Percentiles rank a stretch among this genome's conserved stretches.
These are phyloP conservation scores for Anastatica hierochuntica DNA, from an alignment of 345 rosid species.

Conservation along the genomic window DNA sequence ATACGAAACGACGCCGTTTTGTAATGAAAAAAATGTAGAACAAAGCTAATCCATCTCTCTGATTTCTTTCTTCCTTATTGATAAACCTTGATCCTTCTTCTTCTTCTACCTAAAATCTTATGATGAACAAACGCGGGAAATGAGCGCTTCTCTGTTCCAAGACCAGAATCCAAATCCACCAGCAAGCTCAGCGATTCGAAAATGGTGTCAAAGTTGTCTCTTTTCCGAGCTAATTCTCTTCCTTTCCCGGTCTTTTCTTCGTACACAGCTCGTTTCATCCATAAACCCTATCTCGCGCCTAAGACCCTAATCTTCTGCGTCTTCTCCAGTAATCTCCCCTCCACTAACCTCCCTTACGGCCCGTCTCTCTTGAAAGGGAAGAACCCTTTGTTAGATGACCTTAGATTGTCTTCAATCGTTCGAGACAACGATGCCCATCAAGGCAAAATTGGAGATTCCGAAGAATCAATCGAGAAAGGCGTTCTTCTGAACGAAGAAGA, in stretches of 20 bases:
- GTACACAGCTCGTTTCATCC: conserved; percentile 21
- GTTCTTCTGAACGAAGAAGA: conserved; percentile 35
- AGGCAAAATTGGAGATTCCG: neutral
- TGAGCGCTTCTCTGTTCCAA: no score
- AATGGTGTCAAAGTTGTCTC: conserved; percentile 43
- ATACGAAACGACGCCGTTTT: no score
- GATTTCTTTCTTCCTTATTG: no score
- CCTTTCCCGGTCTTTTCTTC: conserved; percentile 28
- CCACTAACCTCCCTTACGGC: conserved; percentile 39
- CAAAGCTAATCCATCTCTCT: no score
- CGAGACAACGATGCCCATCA: conserved; percentile 11
- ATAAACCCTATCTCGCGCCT: conserved; percentile 20
- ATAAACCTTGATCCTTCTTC: no score
- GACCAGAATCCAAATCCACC: no score
- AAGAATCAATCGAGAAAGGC: conserved; percentile 21
- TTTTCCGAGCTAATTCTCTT: conserved; percentile 28
- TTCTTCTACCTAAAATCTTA: no score
- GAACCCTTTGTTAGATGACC: conserved; percentile 14
- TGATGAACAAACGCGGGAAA: no score
- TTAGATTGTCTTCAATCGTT: neutral
- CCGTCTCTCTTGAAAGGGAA: conserved; percentile 75
- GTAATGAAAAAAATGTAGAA: no score
- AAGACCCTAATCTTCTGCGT: conserved; percentile 28
- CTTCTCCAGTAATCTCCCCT: conserved; percentile 19
- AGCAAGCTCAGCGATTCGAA: no score